phyloP scores from a whole-genome alignment of 768 basidiomycete genomes.

The Rhodocollybia butyracea region DNA sequence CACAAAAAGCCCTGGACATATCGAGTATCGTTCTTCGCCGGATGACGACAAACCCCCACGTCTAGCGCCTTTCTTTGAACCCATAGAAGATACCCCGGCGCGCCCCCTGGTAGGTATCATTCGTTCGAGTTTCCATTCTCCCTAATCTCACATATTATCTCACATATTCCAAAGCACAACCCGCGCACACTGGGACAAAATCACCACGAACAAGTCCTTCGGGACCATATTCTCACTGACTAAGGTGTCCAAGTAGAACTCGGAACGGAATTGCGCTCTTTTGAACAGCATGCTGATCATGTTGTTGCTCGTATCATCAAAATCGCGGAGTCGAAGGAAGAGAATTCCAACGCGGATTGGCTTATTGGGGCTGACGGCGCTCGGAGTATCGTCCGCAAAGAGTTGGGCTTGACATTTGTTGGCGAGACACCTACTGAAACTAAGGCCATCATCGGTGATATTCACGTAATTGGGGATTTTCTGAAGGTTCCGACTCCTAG shows the following conservation, averaged over 20 bases:
- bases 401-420: constrained; percentile 13
- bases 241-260: constrained; percentile 21
- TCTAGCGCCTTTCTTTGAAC: neutral
- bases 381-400: constrained; percentile 12
- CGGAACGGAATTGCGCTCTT: constrained; percentile 24
- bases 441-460: constrained; percentile 12
- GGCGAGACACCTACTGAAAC: constrained; percentile 11
- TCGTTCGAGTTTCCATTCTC: too few relatives aligned
- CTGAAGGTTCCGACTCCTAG: neutral
- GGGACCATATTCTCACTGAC: constrained; percentile 20
- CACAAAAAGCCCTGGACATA: neutral
- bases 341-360: neutral
- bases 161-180: too few relatives aligned
- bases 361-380: constrained; percentile 13
- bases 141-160: too few relatives aligned
- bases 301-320: constrained; percentile 19
- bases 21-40: constrained; percentile 12
- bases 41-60: constrained; percentile 2
- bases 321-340: neutral
- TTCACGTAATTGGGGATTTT: constrained; percentile 13
- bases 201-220: constrained; percentile 26
- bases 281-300: constrained; percentile 23
- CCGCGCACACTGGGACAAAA: constrained; percentile 19
- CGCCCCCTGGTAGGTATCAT: constrained; percentile 15
- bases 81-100: constrained; percentile 14